Conservation (phyloP, 441 rosid species). For the Syzygium malaccense region DNA sequence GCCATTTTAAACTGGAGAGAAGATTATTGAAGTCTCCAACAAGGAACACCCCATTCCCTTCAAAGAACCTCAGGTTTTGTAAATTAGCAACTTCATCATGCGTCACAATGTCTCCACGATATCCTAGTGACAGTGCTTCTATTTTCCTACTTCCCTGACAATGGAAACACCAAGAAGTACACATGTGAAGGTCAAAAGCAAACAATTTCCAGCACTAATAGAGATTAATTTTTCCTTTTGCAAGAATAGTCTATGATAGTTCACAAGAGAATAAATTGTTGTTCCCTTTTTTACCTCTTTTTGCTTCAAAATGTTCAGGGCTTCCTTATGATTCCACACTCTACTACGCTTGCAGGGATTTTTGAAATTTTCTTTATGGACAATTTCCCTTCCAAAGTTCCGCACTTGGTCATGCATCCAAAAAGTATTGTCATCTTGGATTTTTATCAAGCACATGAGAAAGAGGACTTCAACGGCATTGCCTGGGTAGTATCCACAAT, state of each 20-base stretch:
- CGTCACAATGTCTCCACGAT: rapidly evolving
- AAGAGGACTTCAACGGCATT: not conserved
- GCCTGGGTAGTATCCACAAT: rapidly evolving
- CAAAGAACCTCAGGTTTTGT: not conserved
- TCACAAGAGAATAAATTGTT: not conserved
- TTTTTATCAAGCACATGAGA: not conserved
- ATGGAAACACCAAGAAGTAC: not conserved
- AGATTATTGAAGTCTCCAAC: not conserved
- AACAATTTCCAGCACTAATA: not conserved
- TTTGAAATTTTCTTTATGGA: not conserved
- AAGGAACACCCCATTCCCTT: not conserved
- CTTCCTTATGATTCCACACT: not conserved
- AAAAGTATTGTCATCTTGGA: not conserved
- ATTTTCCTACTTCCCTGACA: not conserved
- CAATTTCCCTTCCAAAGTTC: not conserved
- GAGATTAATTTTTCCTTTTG: not conserved
- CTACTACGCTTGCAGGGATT: not conserved
- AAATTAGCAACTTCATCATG: not conserved
- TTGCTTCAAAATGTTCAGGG: rapidly evolving
- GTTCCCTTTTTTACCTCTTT: not conserved
- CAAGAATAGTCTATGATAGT: not conserved
- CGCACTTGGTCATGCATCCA: not conserved
- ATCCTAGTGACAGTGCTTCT: not conserved
- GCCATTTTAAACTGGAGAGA: not conserved
- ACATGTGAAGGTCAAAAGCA: not conserved